Evolutionary conservation across 345 rosid species (phyloP).

Genomic region (Hypericum perforatum): DNA sequence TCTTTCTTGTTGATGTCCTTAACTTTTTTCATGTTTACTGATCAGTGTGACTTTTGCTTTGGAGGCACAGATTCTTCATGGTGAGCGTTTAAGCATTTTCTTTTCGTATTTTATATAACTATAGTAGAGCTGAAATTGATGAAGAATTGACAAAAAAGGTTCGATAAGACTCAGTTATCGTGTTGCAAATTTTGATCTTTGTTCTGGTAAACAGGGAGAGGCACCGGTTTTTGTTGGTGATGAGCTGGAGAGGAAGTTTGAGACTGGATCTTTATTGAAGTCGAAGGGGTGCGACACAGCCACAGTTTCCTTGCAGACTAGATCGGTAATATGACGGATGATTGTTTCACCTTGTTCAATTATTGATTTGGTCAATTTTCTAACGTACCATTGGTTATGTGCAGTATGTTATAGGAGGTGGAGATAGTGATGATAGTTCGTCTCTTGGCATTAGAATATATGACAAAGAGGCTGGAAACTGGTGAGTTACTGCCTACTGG

Average conservation of each 20-base stretch:
- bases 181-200: conserved; percentile 15
- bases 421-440: conserved; percentile 37
- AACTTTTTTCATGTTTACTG: conserved; percentile 32
- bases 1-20: conserved; percentile 26
- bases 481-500: conserved; percentile 37
- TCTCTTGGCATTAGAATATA: conserved; percentile 46
- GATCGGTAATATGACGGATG: conserved; percentile 35
- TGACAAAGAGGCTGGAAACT: conserved; percentile 35
- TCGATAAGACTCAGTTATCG: conserved; percentile 3
- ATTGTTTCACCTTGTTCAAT: conserved; percentile 7
- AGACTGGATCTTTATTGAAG: conserved; percentile 36
- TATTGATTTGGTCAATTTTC: conserved; percentile 14
- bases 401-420: conserved; percentile 65
- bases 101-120: not conserved
- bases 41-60: conserved; percentile 54
- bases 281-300: conserved; percentile 32
- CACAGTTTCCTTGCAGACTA: conserved; percentile 29
- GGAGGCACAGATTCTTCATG: conserved; percentile 64
- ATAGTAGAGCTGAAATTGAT: not conserved
- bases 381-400: conserved; percentile 14
- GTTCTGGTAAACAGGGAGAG: conserved; percentile 50
- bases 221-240: conserved; percentile 53
- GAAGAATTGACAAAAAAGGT: conserved; percentile 4
- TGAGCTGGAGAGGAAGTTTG: conserved; percentile 28
- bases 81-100: conserved; percentile 45